Evolutionary conservation across 2,329 filamentous ascomycete genomes (phyloP), one percentile per base, ranked within the genome.

Genomic region (Chlorencoelia australis): DNA sequence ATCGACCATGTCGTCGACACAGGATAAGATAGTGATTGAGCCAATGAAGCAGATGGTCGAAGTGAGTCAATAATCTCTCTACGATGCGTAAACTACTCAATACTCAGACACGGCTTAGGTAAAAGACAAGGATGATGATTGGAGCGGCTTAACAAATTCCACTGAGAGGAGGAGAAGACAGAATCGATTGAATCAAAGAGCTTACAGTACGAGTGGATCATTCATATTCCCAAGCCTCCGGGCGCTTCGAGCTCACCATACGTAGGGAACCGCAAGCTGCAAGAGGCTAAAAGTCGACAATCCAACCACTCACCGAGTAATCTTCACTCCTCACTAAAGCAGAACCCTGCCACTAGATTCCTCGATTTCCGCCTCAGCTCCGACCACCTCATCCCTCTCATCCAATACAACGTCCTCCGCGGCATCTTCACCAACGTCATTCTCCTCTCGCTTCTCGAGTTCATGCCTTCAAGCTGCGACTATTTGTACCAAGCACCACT

Each of bases 141-240:
- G 65, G 64, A 66, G 63, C 24, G 65, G 65, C 3, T 59, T 53
- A 16, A 65, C 45, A 11, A 59, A 67, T 55, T 57, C 59, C 3
- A 59, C 56, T 43, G 55, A 55, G 41, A 59, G 65, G 16, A 57
- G 64, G 43, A 48, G 57, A 38, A 56, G 55, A 41, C 65, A 67
- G 52, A 67, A 59, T 40, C 59, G 65, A 52, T 57, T 66, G 16
- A 66, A 66, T 33, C 61, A 59, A 47, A 62, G 64, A 40, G 64
- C 63, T 47, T 65, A 66, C 46, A 55, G 61, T 62, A 51, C 58
- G 56, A 52, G 44, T 42, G 20, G 15, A 26, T 30, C 27, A 35
- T 5, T 22, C 7, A 17, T 13, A 10, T 4, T 4, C 7, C 22
- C n/a, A 19, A 28, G 7, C 17, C 10, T 22, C 13, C 9, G n/a